Evolutionary conservation across 768 basidiomycete genomes (phyloP), one percentile per base, ranked within the genome.

Genomic region (Infundibulicybe gibba): DNA sequence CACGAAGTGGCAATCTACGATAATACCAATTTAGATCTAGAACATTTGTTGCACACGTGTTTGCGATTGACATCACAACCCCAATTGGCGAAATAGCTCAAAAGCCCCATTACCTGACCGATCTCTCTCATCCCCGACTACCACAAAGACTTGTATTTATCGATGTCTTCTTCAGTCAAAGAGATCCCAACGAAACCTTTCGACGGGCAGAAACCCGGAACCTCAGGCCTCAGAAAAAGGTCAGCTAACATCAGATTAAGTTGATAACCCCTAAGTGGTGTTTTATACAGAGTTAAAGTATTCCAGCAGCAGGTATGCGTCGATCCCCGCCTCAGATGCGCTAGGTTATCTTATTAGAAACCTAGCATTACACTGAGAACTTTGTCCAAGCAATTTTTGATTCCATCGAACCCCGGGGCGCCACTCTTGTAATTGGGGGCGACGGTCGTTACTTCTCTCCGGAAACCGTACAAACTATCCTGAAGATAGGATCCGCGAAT

Each of bases 301-400:
- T 99, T 99, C 80, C 90, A 99, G 70, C 92, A 97, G 66, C 79
- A 90, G 81, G 93, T 91, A 56, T 54, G 76, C 52, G 4, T 25
- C 60, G 30, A 59, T 53, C 53, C 41, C 40, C 48, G 42, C 55
- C 21, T 17, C 30, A 43, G 17, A 30, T 45, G 5, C 10, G 14
- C 39, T 43, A 39, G 16, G 21, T 46, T 12, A 33, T 17, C 40
- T 51, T 17, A 45, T 49, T 57, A 44, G 47, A 30, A 54, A 44
- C 40, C 38, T 59, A 94, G 91, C 85, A 98, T 75, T 99, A 98
- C 72, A 99, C 97, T 39, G 97, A 98, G 71, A 99, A 98, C 76
- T 99, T 99, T 58, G 66, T 97, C 48, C 95, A 98, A 67, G 70
- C 95, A 55, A 99, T 93, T 74, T 79, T 94, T 60, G 82, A 90